Evolutionary conservation across 1,139 yeast genomes (phyloP), one percentile per base, ranked within the genome.

Genomic region (Sugiyamaella sp.): DNA sequence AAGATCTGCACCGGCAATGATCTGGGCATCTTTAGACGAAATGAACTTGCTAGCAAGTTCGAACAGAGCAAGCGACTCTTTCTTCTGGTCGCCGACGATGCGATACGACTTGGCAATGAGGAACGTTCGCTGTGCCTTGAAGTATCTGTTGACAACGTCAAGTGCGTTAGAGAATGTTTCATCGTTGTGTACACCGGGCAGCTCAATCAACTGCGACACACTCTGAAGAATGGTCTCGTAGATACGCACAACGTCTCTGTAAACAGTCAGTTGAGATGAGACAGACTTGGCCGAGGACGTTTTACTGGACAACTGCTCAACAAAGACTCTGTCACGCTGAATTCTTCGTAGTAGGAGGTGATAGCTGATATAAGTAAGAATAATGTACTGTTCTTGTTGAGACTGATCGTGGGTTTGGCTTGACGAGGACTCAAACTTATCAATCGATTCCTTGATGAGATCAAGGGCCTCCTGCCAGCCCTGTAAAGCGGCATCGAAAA

Each of bases 131-230:
- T 71, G 63, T 35, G 79, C 72, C 17, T 66, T 61, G 66, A 75
- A 85, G 61, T 72, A 86, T n/a, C 66, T 64, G 33, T 72, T 72
- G 63, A 86, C 70, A 16, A 76, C 66, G 19, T 76, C 79, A 53
- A 90, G 74, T 10, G 87, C 80, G 16, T 72, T 70, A 58, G 74
- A 68, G 53, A 91, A 75, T 32, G 80, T 85, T 53, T 87, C 95
- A 65, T 89, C 96, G 55, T 88, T 87, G 66, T 86, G 84, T 20
- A 91, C 96, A 76, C 98, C 98, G 0, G 97, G 96, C 52, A 91
- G 77, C 57, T 89, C 96, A 64, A 80, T 76, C 48, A 89, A 71
- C 61, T 86, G 85, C 4, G 71, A 72, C 25, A 85, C 70, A 35
- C 81, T 78, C 29, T 74, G 71, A 6, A 79, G 66, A 48, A 83